These are phyloP conservation scores for Gracilaria gracilis DNA, from an alignment of 23 red algal genomes.

Conservation along the genomic window DNA sequence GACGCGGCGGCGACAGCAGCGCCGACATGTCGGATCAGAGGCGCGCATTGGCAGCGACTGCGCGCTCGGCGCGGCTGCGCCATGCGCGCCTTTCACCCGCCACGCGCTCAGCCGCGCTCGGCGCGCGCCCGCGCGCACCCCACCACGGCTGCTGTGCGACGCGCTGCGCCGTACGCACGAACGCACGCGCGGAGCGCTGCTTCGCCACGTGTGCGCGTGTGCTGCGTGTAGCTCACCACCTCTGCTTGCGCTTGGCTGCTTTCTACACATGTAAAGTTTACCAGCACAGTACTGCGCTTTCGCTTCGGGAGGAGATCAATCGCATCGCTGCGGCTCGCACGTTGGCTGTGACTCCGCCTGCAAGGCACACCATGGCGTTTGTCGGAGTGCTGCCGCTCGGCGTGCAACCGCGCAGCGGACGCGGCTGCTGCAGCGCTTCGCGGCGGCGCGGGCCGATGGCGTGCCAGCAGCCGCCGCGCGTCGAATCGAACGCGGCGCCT, in stretches of 20 bases:
- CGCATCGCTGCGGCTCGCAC: no score
- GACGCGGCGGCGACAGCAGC: conserved; percentile 73
- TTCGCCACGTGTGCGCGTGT: not conserved
- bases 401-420: not conserved
- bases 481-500: not conserved
- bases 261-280: no score
- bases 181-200: no score
- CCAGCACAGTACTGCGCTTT: no score
- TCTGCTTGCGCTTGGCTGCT: not conserved
- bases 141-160: no score
- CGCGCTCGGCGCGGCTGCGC: not conserved
- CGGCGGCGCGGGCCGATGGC: not conserved
- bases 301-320: no score
- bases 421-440: not conserved
- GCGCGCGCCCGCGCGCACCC: not conserved
- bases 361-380: not conserved
- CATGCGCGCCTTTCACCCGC: conserved; percentile 28
- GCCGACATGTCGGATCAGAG: conserved; percentile 51
- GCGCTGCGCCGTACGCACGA: not conserved
- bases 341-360: no score
- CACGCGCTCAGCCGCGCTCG: conserved; percentile 33
- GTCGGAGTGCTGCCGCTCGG: not conserved
- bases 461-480: conserved; percentile 6
- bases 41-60: not conserved
- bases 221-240: not conserved